A percentile compares a stretch with the other conserved stretches of the same genome.
Conservation (phyloP, 139 green algal genomes). For the Chlamydomonas schloesseri region DNA sequence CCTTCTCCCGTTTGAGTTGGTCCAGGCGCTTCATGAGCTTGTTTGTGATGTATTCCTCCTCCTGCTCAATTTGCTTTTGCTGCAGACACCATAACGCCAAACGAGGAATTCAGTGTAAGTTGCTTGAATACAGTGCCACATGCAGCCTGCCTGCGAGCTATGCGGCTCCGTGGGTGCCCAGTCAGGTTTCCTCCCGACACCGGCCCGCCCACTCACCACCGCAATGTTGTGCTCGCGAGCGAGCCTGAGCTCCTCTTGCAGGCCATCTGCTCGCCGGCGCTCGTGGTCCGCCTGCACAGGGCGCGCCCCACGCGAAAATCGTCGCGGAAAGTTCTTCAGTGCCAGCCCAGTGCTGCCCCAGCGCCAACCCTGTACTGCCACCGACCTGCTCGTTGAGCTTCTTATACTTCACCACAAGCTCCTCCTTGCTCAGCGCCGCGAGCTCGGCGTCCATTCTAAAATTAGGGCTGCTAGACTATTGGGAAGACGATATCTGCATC, state of each 20-base stretch:
- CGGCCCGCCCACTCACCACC: conserved; percentile 45
- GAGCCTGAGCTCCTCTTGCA: conserved; percentile 61
- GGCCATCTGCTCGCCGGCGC: conserved; percentile 42
- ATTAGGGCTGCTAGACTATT: too few relatives aligned
- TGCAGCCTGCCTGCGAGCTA: too few relatives aligned
- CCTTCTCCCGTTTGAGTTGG: conserved; percentile 84
- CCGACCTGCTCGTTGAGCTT: conserved; percentile 10
- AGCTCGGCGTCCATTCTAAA: too few relatives aligned
- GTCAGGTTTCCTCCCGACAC: too few relatives aligned
- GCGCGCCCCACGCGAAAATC: neutral
- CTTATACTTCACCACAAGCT: conserved; percentile 24
- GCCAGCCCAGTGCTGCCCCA: neutral
- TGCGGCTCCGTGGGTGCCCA: too few relatives aligned
- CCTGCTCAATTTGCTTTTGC: conserved; percentile 79
- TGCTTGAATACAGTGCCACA: too few relatives aligned
- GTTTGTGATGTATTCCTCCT: conserved; percentile 88
- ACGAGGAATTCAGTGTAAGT: neutral
- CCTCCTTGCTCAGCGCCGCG: conserved; percentile 25
- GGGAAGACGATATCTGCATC: too few relatives aligned
- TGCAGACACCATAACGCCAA: neutral
- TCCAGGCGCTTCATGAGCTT: conserved; percentile 86
- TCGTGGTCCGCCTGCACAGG: conserved; percentile 52
- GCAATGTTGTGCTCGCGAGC: conserved; percentile 70
- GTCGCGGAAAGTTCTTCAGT: neutral
- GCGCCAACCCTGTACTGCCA: neutral